phyloP scores from a whole-genome alignment of 768 basidiomycete species.

The Trametes meyenii region DNA sequence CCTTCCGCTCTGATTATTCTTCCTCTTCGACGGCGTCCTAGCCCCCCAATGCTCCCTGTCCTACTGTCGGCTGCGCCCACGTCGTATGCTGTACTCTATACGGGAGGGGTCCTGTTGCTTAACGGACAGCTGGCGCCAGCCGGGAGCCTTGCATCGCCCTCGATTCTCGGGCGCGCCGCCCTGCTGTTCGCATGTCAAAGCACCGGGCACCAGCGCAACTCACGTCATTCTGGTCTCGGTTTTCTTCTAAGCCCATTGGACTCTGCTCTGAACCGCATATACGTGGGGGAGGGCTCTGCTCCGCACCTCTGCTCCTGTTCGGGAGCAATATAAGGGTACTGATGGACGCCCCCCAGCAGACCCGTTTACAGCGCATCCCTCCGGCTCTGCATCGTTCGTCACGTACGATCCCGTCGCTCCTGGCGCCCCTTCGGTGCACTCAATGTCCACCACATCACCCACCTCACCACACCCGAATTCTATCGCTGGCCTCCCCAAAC shows the following conservation, averaged over 20 bases:
- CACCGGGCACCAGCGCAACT: constrained; percentile 7
- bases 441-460: constrained; percentile 12
- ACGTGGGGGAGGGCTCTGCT: not conserved
- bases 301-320: constrained; percentile 7
- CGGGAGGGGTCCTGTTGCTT: not conserved
- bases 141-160: not conserved
- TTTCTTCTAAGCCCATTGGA: not conserved
- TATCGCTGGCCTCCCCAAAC: constrained; percentile 21
- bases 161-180: constrained; percentile 13
- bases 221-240: constrained; percentile 2
- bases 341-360: constrained; percentile 18
- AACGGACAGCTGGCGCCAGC: not conserved
- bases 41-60: not conserved
- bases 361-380: constrained; percentile 33
- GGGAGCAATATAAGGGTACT: constrained; percentile 7
- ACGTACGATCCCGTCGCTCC: constrained; percentile 19
- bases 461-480: constrained; percentile 12
- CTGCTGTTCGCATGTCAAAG: constrained; percentile 6
- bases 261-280: not conserved
- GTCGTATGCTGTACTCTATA: not conserved
- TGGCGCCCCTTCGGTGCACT: constrained; percentile 12
- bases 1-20: not conserved
- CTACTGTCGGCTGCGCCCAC: not conserved
- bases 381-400: constrained; percentile 29
- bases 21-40: not conserved